Evolutionary conservation across 441 rosid genomes (phyloP).

Genomic region (Erodium trifolium): DNA sequence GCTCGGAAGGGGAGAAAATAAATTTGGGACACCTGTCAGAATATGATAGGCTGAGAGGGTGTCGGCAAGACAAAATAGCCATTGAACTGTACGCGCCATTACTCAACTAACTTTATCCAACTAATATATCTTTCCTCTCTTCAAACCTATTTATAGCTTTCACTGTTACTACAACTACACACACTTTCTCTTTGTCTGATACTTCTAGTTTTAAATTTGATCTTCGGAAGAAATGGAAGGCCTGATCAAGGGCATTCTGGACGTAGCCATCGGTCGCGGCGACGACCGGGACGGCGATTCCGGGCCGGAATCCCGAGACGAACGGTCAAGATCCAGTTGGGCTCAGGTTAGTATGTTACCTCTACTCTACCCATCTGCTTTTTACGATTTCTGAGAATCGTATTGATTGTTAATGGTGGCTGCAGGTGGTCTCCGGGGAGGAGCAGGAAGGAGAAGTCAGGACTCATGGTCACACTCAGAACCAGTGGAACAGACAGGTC

Average conservation of each 20-base stretch:
- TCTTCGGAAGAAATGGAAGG: not conserved
- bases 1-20: too few relatives aligned
- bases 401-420: not conserved
- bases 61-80: not conserved
- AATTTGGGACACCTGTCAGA: too few relatives aligned
- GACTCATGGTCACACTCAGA: not conserved
- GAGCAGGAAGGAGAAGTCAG: not conserved
- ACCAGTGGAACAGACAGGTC: slow-evolving; percentile 3
- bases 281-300: not conserved
- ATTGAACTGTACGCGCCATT: not conserved
- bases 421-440: slow-evolving; percentile 1
- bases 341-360: not conserved
- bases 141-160: not conserved
- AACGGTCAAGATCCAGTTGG: slow-evolving; percentile 6
- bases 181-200: too few relatives aligned
- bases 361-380: not conserved
- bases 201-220: not conserved
- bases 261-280: not conserved
- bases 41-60: too few relatives aligned
- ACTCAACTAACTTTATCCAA: not conserved
- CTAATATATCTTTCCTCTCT: not conserved
- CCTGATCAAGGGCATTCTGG: not conserved
- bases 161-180: too few relatives aligned
- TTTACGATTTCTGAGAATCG: not conserved
- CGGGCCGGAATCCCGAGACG: not conserved